Conservation (phyloP, 352 stramenopile genomes). For the Phytophthora lateralis region DNA sequence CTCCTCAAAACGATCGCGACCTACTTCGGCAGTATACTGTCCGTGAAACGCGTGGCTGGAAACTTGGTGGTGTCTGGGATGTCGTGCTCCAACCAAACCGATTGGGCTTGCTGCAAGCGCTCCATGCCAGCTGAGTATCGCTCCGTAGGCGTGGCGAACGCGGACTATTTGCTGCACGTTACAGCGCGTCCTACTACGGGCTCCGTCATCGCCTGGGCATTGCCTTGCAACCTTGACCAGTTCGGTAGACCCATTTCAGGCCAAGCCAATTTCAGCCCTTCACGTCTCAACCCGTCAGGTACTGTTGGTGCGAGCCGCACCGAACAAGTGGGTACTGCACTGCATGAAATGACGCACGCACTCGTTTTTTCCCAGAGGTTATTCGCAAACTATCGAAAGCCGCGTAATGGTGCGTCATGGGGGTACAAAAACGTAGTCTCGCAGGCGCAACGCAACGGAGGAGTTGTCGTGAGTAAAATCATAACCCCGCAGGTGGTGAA, state of each 20-base stretch:
- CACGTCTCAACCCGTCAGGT: slow-evolving; percentile 49
- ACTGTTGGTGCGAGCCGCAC: slow-evolving; percentile 46
- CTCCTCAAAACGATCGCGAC: slow-evolving; percentile 65
- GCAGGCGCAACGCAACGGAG: slow-evolving; percentile 46
- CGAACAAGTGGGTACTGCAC: slow-evolving; percentile 71
- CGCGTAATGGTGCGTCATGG: slow-evolving; percentile 60
- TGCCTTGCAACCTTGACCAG: slow-evolving; percentile 84
- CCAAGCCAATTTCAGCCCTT: slow-evolving; percentile 83
- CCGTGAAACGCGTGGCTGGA: slow-evolving; percentile 66
- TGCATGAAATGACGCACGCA: slow-evolving; percentile 86
- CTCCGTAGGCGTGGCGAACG: slow-evolving; percentile 57
- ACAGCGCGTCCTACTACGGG: slow-evolving; percentile 74
- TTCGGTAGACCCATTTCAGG: slow-evolving; percentile 78
- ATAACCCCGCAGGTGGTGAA: slow-evolving; percentile 72
- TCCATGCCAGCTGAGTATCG: slow-evolving; percentile 57
- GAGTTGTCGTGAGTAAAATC: slow-evolving; percentile 75
- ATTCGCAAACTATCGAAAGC: slow-evolving; percentile 69
- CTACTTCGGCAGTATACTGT: slow-evolving; percentile 67
- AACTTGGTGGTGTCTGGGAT: slow-evolving; percentile 72
- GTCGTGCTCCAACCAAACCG: slow-evolving; percentile 38
- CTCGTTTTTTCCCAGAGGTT: slow-evolving; percentile 74
- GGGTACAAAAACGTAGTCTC: slow-evolving; percentile 71
- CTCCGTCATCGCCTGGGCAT: slow-evolving; percentile 74
- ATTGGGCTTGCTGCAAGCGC: slow-evolving; percentile 71
- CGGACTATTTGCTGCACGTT: slow-evolving; percentile 82